Conservation (phyloP, 345 rosid species). For the Combretum micranthum region DNA sequence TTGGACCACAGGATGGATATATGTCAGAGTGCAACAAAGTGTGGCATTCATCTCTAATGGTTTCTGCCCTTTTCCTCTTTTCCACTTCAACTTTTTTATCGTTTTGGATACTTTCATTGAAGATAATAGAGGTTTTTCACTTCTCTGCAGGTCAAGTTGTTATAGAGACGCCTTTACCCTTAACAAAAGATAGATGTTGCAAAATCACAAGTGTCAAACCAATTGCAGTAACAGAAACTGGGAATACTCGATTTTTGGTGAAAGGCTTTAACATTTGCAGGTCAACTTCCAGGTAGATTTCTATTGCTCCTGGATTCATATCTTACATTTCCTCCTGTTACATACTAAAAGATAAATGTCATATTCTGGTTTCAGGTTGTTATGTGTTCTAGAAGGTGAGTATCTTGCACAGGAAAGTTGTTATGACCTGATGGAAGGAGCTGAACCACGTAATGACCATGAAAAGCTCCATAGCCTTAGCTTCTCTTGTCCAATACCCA, state of each 20-base stretch:
- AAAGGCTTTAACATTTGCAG: conserved; percentile 50
- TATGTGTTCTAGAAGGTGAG: conserved; percentile 55
- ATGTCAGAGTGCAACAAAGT: conserved; percentile 42
- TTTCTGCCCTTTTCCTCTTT: conserved; percentile 5
- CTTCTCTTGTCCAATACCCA: conserved; percentile 43
- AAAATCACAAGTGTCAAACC: conserved; percentile 55
- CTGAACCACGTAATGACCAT: conserved; percentile 19
- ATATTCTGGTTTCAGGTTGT: conserved; percentile 34
- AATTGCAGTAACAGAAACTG: conserved; percentile 46
- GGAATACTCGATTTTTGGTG: conserved; percentile 35
- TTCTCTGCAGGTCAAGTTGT: conserved; percentile 50
- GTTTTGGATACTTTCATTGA: neutral
- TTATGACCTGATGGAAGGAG: conserved; percentile 26
- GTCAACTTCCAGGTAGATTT: conserved; percentile 38
- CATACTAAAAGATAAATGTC: conserved; percentile 4
- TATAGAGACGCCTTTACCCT: conserved; percentile 39
- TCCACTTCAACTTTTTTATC: neutral
- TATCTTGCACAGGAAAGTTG: conserved; percentile 39
- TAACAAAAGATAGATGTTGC: conserved; percentile 30
- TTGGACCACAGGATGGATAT: conserved; percentile 66
- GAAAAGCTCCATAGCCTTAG: conserved; percentile 33
- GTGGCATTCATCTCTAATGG: conserved; percentile 56
- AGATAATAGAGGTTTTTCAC: neutral
- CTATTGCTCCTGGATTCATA: neutral
- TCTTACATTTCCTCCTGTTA: neutral